These are phyloP conservation scores for Leccinum arenicola DNA, from an alignment of 768 basidiomycete species.

Conservation along the genomic window DNA sequence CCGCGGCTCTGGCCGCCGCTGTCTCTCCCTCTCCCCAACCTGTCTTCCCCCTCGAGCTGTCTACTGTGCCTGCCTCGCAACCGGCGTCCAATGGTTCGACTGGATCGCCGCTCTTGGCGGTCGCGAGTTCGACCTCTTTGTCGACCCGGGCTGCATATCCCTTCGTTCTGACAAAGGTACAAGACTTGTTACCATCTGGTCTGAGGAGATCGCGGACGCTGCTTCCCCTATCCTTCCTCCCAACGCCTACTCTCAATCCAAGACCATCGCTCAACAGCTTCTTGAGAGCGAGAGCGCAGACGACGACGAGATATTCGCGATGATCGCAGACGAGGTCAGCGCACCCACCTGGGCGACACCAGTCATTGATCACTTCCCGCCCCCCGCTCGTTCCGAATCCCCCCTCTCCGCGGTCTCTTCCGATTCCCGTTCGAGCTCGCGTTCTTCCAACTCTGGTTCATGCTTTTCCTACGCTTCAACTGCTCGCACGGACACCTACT, in stretches of 20 bases:
- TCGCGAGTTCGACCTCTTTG: conserved; percentile 73
- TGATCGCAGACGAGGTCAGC: conserved; percentile 70
- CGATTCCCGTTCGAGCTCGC: conserved; percentile 51
- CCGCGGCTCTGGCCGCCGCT: conserved; percentile 68
- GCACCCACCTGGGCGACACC: conserved; percentile 71
- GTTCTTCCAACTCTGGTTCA: conserved; percentile 71
- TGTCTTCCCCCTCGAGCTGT: conserved; percentile 70
- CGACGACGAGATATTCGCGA: conserved; percentile 68
- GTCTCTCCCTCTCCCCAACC: conserved; percentile 67
- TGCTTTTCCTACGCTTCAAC: conserved; percentile 66
- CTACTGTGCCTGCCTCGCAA: conserved; percentile 65
- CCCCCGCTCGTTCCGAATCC: conserved; percentile 50
- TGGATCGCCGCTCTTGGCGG: conserved; percentile 73
- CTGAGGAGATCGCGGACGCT: conserved; percentile 43
- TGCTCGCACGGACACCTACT: conserved; percentile 51
- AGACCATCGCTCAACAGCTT: conserved; percentile 74
- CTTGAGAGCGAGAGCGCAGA: conserved; percentile 69
- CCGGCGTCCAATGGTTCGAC: conserved; percentile 76
- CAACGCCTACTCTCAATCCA: conserved; percentile 31
- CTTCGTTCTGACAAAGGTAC: conserved; percentile 51
- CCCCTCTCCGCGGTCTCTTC: conserved; percentile 56
- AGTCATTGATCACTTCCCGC: conserved; percentile 56
- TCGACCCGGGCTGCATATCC: conserved; percentile 78
- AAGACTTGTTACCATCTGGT: conserved; percentile 65
- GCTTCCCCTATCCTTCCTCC: conserved; percentile 18